These are phyloP conservation scores for Salix viminalis DNA, from an alignment of 345 rosid genomes.

Conservation along the genomic window DNA sequence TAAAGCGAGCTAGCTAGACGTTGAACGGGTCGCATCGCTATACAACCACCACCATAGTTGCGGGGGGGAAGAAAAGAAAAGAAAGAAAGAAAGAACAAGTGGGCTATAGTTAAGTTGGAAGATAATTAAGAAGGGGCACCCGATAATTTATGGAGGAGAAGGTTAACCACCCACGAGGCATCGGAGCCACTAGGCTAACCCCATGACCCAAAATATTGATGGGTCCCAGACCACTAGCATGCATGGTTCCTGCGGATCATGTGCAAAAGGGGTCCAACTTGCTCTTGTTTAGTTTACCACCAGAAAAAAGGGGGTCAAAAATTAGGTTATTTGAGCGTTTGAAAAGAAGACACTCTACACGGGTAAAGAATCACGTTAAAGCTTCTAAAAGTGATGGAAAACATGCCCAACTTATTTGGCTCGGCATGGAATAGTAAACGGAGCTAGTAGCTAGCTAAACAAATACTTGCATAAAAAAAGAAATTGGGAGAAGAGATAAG, in stretches of 20 bases:
- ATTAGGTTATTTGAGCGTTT: background rate
- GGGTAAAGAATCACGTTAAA: conserved; percentile 9
- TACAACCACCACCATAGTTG: background rate
- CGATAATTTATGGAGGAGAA: too few relatives aligned
- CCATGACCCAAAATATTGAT: background rate
- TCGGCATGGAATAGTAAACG: background rate
- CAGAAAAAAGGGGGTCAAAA: background rate
- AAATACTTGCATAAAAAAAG: too few relatives aligned
- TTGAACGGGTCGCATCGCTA: background rate
- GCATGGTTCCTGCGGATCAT: conserved; percentile 23
- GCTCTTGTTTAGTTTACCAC: background rate
- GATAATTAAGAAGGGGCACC: background rate
- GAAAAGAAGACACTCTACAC: background rate
- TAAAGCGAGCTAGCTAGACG: background rate
- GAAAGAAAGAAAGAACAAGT: background rate
- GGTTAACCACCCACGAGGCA: background rate
- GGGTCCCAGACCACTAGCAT: conserved; percentile 10
- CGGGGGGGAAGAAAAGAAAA: background rate
- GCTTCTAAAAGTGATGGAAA: background rate
- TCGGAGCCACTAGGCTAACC: background rate
- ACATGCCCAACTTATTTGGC: background rate
- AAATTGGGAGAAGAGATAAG: too few relatives aligned
- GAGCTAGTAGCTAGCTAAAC: background rate
- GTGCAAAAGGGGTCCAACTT: conserved; percentile 21
- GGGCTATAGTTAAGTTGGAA: background rate